Evolutionary conservation across 2,329 filamentous ascomycete species (phyloP), one percentile per base, ranked within the genome.

Genomic region (Aphanocladium album): DNA sequence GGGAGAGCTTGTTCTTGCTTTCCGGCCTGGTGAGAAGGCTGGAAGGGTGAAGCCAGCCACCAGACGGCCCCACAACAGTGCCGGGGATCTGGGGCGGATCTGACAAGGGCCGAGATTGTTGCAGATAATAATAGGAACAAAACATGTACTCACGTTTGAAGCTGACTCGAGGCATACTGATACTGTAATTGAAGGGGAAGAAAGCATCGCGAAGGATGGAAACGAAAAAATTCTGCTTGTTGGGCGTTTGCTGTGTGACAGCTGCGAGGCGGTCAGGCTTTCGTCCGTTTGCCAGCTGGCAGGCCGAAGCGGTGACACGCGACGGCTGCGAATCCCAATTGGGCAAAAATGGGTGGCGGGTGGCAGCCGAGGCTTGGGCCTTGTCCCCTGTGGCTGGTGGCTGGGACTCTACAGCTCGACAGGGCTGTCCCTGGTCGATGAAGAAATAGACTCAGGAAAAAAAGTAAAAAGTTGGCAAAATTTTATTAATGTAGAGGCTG

Each of bases 1-100:
- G 2, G 11, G 39, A 21, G 23, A 21, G 11, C 17, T 39, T 16
- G 4, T 46, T 53, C 49, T 47, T 60, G 47, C 30, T 60, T 39
- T 59, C 14, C 33, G n/a, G 35, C 23, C 35, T 45, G 46, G 51
- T 16, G 7, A 52, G 56, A 59, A 51, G 56, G 56, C 56, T 60
- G 57, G 57, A 47, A 60, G 23, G 14, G 25, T 14, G 23, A 58
- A 50, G 57, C 57, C 57, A 60, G 56, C 57, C 57, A 53, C 57
- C 57, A 17, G 27, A n/a, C 49, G 47, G 56, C 46, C 56, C 47
- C 56, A 51, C 46, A n/a, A 27, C 35, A 37, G 47, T 17, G 46
- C 57, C 57, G 47, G 57, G 57, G 57, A 60, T 60, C 57, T 53
- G 11, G 49, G 46, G 46, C 35, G 46, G 57, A 60, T 60, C 57